Evolutionary conservation across 805 yeast genomes (phyloP).

Genomic region (Yamadazyma phyllophila): DNA sequence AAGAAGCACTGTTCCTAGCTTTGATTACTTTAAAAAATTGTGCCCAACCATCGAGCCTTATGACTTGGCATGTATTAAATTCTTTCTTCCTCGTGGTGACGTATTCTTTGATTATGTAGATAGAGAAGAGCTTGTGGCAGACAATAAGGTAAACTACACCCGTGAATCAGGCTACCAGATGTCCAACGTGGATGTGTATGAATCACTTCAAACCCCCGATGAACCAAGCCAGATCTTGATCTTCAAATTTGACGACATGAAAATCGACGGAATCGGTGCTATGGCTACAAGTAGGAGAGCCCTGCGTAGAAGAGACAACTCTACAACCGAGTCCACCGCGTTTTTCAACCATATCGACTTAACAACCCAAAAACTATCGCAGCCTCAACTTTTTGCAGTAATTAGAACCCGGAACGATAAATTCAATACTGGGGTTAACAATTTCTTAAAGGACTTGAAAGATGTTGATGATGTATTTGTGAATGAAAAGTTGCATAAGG

Average conservation of each 20-base stretch:
- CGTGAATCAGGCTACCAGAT: conserved; percentile 35
- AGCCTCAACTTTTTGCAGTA: conserved; percentile 56
- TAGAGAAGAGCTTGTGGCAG: conserved; percentile 58
- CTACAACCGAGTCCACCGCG: background rate
- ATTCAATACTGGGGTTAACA: conserved; percentile 35
- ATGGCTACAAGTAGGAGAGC: conserved; percentile 15
- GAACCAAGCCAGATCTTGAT: conserved; percentile 55
- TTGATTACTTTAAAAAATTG: conserved; percentile 29
- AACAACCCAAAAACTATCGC: conserved; percentile 39
- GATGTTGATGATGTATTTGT: conserved; percentile 5
- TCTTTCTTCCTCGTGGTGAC: conserved; percentile 65
- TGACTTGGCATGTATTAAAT: conserved; percentile 65
- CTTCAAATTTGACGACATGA: conserved; percentile 75
- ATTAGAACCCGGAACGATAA: conserved; percentile 56
- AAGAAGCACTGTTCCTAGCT: conserved; percentile 30
- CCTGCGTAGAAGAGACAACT: conserved; percentile 9
- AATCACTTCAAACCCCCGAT: conserved; percentile 51
- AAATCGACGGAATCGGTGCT: conserved; percentile 47
- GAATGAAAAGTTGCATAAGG: background rate
- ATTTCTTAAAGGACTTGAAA: conserved; percentile 5
- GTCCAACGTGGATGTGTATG: conserved; percentile 43
- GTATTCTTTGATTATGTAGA: conserved; percentile 70
- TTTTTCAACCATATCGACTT: conserved; percentile 12
- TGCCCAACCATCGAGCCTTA: conserved; percentile 31
- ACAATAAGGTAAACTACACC: conserved; percentile 41